Evolutionary conservation across 2,329 filamentous ascomycete genomes (phyloP).

Genomic region (Alternaria sp.): DNA sequence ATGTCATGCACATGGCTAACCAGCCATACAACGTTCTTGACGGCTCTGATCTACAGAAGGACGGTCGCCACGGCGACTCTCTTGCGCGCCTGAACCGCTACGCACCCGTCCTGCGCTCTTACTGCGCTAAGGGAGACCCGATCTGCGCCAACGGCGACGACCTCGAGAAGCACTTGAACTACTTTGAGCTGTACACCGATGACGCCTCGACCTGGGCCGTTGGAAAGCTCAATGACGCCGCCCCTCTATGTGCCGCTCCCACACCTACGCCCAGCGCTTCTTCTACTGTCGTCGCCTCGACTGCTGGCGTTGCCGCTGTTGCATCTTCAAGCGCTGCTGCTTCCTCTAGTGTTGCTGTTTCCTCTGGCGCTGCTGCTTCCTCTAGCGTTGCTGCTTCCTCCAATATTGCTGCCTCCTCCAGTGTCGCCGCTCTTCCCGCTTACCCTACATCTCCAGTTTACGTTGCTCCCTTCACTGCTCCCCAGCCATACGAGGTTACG

Average conservation of each 20-base stretch:
- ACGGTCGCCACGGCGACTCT: slow-evolving; percentile 23
- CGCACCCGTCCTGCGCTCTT: slow-evolving; percentile 65
- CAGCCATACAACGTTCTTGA: slow-evolving; percentile 36
- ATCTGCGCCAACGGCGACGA: slow-evolving; percentile 71
- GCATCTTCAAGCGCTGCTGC: slow-evolving; percentile 14
- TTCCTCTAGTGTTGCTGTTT: slow-evolving; percentile 10
- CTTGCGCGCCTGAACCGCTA: slow-evolving; percentile 34
- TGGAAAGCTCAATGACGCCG: slow-evolving; percentile 33
- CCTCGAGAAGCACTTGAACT: slow-evolving; percentile 65
- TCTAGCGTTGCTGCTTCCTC: slow-evolving; percentile 14
- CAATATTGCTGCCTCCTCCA: slow-evolving; percentile 7
- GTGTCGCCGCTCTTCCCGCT: slow-evolving; percentile 27
- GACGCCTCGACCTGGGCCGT: slow-evolving; percentile 36
- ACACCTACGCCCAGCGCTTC: slow-evolving; percentile 32
- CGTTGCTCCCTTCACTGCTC: slow-evolving; percentile 31
- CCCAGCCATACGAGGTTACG: slow-evolving; percentile 26
- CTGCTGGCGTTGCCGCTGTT: slow-evolving; percentile 14
- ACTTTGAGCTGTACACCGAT: slow-evolving; percentile 53
- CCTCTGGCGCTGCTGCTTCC: not conserved
- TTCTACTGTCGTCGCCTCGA: slow-evolving; percentile 28
- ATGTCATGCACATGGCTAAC: slow-evolving; percentile 34
- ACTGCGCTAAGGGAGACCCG: slow-evolving; percentile 68
- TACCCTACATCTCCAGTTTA: slow-evolving; percentile 33
- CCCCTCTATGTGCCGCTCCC: slow-evolving; percentile 33
- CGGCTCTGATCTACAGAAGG: slow-evolving; percentile 28